Evolutionary conservation across 805 yeast genomes (phyloP).

Genomic region (Metschnikowia matae): DNA sequence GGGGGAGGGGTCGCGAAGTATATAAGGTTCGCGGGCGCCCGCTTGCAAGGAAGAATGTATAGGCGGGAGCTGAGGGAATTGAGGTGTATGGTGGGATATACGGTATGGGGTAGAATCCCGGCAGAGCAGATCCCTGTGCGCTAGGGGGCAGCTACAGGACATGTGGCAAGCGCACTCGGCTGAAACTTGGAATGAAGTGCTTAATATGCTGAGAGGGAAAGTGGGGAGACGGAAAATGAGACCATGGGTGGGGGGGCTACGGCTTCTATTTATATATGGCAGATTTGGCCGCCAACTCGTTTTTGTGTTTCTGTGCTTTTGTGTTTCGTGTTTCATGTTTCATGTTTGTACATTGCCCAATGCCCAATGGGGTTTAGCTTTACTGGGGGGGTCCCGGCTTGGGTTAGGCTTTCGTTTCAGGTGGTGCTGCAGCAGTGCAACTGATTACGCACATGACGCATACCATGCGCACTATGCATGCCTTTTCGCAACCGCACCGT

Average conservation of each 20-base stretch:
- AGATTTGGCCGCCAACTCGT: too few relatives aligned
- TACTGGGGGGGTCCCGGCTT: too few relatives aligned
- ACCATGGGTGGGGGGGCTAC: not conserved
- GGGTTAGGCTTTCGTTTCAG: not conserved
- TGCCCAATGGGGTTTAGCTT: not conserved
- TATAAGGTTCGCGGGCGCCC: not conserved
- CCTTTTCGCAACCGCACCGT: conserved; percentile 3
- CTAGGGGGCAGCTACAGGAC: conserved; percentile 5
- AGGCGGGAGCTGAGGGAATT: not conserved
- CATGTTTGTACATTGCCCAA: not conserved
- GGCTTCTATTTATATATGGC: too few relatives aligned
- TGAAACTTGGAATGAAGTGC: not conserved
- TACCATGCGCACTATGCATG: not conserved
- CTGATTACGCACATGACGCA: conserved; percentile 1
- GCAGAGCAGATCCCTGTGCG: conserved; percentile 5
- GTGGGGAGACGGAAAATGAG: too few relatives aligned
- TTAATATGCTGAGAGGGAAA: not conserved
- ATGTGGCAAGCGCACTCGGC: conserved; percentile 2
- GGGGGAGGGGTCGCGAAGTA: not conserved
- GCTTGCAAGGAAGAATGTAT: not conserved
- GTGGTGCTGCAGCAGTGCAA: not conserved
- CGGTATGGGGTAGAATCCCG: not conserved
- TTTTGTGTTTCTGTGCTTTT: too few relatives aligned
- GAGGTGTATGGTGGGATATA: not conserved
- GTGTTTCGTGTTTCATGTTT: not conserved